A percentile compares a stretch with the other conserved stretches of the same genome.
These are phyloP conservation scores for Torulaspora gathmanii DNA, from an alignment of 805 yeast species.

Conservation along the genomic window DNA sequence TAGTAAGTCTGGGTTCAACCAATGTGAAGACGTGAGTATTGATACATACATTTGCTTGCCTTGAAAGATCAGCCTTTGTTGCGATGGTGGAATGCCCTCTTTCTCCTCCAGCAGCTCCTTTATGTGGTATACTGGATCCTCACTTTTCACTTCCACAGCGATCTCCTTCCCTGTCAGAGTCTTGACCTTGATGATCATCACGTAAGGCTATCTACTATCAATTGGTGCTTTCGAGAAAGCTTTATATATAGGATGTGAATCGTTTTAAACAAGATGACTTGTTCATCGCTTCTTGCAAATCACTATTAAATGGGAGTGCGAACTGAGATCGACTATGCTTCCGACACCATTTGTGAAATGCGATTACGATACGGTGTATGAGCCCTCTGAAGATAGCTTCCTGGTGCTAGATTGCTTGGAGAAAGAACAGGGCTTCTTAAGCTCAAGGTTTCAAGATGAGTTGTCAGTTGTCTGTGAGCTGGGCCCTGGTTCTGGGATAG, in stretches of 20 bases:
- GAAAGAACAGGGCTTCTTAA: conserved; percentile 42
- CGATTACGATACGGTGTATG: conserved; percentile 75
- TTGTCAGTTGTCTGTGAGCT: conserved; percentile 68
- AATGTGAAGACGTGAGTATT: not conserved
- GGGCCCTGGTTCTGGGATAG: conserved; percentile 91
- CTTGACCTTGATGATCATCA: conserved; percentile 29
- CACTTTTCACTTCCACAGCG: conserved; percentile 32
- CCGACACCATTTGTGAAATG: conserved; percentile 69
- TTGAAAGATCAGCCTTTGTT: conserved; percentile 82
- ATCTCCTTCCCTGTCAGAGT: conserved; percentile 38
- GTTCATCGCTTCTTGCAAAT: conserved; percentile 2
- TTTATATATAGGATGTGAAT: not conserved
- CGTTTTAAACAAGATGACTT: not conserved
- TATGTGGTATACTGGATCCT: conserved; percentile 53
- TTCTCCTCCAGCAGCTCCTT: conserved; percentile 92
- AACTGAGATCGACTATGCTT: conserved; percentile 46
- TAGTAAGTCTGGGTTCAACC: conserved; percentile 6
- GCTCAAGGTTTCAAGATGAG: conserved; percentile 24
- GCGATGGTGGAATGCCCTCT: conserved; percentile 96
- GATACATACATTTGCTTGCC: conserved; percentile 82
- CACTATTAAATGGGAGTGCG: not conserved
- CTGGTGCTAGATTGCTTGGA: conserved; percentile 79
- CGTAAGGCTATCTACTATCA: not conserved
- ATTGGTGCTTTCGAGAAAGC: not conserved
- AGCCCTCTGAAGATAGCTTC: conserved; percentile 92